Evolutionary conservation across 2,329 filamentous ascomycete genomes (phyloP).

Genomic region (Apiospora aurea): DNA sequence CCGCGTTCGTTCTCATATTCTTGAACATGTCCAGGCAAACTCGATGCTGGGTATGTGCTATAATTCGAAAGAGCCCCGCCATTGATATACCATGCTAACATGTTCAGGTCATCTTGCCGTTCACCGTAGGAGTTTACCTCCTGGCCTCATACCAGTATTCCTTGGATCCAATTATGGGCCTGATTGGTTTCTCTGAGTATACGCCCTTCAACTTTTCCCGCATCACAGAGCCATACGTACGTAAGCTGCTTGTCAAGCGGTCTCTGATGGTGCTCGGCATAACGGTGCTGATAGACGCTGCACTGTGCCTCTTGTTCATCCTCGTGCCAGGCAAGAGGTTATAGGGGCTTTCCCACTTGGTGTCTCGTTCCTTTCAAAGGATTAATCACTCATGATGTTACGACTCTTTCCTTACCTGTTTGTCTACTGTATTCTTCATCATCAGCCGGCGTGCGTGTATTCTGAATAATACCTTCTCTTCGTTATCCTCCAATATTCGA

Average conservation of each 20-base stretch:
- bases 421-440: constrained; percentile 16
- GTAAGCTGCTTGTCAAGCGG: constrained; percentile 82
- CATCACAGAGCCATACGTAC: constrained; percentile 90
- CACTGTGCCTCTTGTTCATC: constrained; percentile 89
- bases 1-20: constrained; percentile 92
- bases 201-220: constrained; percentile 91
- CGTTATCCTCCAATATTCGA: neutral
- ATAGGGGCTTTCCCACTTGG: constrained; percentile 45
- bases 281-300: constrained; percentile 78
- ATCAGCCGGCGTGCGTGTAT: constrained; percentile 23
- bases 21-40: constrained; percentile 77
- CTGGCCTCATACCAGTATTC: constrained; percentile 94
- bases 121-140: constrained; percentile 88
- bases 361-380: neutral
- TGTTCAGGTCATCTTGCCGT: constrained; percentile 77
- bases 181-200: constrained; percentile 93
- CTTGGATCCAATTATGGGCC: constrained; percentile 87
- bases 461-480: constrained; percentile 21
- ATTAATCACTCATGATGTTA: constrained; percentile 18
- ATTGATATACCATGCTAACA: neutral
- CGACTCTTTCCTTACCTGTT: constrained; percentile 5
- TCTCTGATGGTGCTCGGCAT: constrained; percentile 81
- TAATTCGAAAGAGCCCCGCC: neutral
- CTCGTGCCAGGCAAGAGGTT: constrained; percentile 90
- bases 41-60: constrained; percentile 79